Base-by-base conservation (phyloP, 495 filamentous ascomycete species). In the Xylaria acuta region DNA sequence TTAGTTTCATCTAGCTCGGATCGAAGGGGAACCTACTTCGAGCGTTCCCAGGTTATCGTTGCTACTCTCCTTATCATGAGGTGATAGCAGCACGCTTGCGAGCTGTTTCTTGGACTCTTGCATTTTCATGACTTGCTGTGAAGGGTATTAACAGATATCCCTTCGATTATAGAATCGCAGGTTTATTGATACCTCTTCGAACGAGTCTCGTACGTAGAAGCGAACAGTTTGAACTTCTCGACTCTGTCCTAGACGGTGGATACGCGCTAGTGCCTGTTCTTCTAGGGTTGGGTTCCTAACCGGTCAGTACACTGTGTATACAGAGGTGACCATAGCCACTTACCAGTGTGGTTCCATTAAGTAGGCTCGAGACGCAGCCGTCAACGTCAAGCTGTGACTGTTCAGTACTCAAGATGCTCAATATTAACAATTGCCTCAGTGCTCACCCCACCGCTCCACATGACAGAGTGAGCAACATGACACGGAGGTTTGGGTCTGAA, bases 311-410 rank as follows among this genome's bases (percentile, higher is more conserved):
- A 12, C 38, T 12, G 1, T 40, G 7, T 11, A 40, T 40, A 6
- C 8, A 1, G 38, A 40, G 11, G 38, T 40, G 38, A 40, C 8
- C 8, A 40, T 40, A 8, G 8, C 8, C 38, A 14, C 62, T 30
- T 18, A 64, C 62, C 62, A 64, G 25, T 64, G 62, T 18, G 62
- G 62, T 25, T 64, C 62, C 40, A 64, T 64, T 5, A 64, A 6
- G 11, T 64, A 64, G 0, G 62, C 62, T 18, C 62, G 62, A 2
- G 62, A 64, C 2, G 62, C 62, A 0, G 16, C 20, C 2, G 62
- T 64, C 5, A 64, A 12, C 4, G 62, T 64, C n/a, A 64, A 11
- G 0, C 62, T 64, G 7, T 38, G 3, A 38, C 36, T 7, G 7
- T 3, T 38, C 7, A 38, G 7, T 3, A 38, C 36, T 38, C 36